Evolutionary conservation across 805 yeast genomes (phyloP), one percentile per base, ranked within the genome.

Genomic region (Spathaspora arborariae): DNA sequence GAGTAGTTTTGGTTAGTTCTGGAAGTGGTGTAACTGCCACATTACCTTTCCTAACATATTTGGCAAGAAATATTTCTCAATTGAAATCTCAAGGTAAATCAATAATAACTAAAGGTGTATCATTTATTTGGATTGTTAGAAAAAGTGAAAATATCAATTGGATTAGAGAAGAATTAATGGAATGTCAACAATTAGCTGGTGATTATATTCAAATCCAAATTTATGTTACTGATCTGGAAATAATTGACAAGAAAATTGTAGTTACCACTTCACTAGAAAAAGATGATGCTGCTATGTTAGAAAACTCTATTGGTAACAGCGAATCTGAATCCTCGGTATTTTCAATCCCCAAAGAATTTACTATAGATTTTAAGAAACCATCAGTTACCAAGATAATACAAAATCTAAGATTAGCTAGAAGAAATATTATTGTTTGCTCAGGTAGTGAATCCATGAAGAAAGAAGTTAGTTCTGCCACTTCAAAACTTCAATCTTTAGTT

Each of bases 21-120:
- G 85, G 85, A 3, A 69, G 77, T 40, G 84, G 85, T 36, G 69
- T 79, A 13, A 67, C 81, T 2, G 78, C 76, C 0, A 66, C 77
- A 1, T 47, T 76, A 18, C 79, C 84, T 9, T 78, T 74, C 49
- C 53, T 75, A 41, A 51, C 58, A 1, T 52, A 53, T 20, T 46
- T 65, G 20, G 51, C 60, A 4, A 62, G 49, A 49, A 56, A 48
- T 47, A 54, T 43, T 34, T 5, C 35, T 13, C 30, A 41, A 35
- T n/a, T 45, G 18, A n/a, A 22, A 5, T 41, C 49, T 19, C 39
- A 39, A 7, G 47, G 49, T 37, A 52, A 35, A 34, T 58, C 11
- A 11, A 48, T 44, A 19, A 53, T 47, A 36, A 68, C 51, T 13
- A 56, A 46, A 35, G 55, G 51, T 4, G 62, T 78, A 21, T 60